phyloP scores from a whole-genome alignment of 805 yeast genomes.

The Kuraishia ogatae region DNA sequence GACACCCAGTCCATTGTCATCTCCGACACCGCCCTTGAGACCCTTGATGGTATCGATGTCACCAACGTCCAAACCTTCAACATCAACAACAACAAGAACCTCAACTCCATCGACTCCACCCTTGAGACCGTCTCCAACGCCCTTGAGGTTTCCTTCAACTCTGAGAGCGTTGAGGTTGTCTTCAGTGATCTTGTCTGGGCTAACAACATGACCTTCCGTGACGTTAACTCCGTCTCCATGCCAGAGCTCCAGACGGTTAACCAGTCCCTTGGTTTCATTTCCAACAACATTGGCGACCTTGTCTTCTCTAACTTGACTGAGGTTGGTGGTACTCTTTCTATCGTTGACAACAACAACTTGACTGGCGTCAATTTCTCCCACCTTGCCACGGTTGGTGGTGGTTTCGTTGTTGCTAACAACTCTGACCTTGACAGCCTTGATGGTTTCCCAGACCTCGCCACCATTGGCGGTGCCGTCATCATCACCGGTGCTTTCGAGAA shows the following conservation, averaged over 20 bases:
- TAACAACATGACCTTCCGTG: constrained; percentile 80
- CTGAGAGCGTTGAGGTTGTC: constrained; percentile 60
- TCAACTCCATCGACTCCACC: constrained; percentile 63
- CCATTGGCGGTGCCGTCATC: constrained; percentile 84
- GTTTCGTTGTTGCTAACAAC: constrained; percentile 86
- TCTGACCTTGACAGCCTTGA: constrained; percentile 52
- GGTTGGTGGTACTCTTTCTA: constrained; percentile 76
- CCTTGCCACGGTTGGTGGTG: constrained; percentile 82
- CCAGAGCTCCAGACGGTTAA: constrained; percentile 62
- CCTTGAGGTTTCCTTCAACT: constrained; percentile 79
- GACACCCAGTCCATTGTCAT: constrained; percentile 62
- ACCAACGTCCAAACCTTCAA: constrained; percentile 46
- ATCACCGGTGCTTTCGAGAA: constrained; percentile 73
- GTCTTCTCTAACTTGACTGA: constrained; percentile 44
- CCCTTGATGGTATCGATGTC: constrained; percentile 57
- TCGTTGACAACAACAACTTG: constrained; percentile 68
- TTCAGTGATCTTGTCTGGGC: constrained; percentile 76
- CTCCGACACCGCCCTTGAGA: constrained; percentile 64
- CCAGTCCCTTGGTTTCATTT: constrained; percentile 74
- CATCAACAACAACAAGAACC: constrained; percentile 85
- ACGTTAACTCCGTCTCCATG: constrained; percentile 65
- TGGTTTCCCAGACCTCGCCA: constrained; percentile 65
- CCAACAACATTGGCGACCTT: constrained; percentile 54
- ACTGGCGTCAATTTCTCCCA: constrained; percentile 57
- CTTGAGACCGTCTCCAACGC: constrained; percentile 66